Percentiles rank a stretch among this genome's conserved stretches.
Conservation (phyloP, 257 asterid species). For the Plantago ovata region DNA sequence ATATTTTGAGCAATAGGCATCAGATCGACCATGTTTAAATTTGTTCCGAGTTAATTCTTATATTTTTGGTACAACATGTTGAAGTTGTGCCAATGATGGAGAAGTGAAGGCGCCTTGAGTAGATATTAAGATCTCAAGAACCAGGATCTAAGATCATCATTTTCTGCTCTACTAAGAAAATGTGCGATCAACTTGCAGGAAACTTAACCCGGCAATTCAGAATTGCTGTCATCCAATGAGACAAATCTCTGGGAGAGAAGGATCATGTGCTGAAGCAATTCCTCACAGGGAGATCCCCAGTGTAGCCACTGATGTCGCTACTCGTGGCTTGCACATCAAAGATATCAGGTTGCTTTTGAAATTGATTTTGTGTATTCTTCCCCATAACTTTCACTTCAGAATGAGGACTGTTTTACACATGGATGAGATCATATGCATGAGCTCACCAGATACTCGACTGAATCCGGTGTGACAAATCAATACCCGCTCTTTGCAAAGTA, state of each 20-base stretch:
- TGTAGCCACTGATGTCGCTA: constrained; percentile 99
- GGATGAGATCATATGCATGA: no score
- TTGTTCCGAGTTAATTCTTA: constrained; percentile 9
- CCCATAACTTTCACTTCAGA: no score
- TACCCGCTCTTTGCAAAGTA: no score
- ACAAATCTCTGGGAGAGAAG: constrained; percentile 93
- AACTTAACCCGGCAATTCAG: constrained; percentile 66
- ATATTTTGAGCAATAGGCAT: no score
- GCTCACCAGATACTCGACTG: no score
- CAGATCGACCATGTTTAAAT: no score
- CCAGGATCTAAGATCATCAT: constrained; percentile 91
- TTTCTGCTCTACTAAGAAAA: constrained; percentile 94
- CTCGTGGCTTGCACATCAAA: constrained; percentile 95
- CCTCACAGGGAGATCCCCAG: constrained; percentile 74
- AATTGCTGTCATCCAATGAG: constrained; percentile 96
- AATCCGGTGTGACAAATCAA: no score
- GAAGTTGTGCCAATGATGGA: constrained; percentile 76
- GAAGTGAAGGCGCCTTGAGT: constrained; percentile 83
- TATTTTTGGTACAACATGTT: constrained; percentile 49
- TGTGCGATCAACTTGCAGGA: constrained; percentile 88
- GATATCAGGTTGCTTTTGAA: constrained; percentile 70
- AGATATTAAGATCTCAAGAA: constrained; percentile 88
- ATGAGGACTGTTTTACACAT: no score
- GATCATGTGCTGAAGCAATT: constrained; percentile 87
- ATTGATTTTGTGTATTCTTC: neutral